Base-by-base conservation (phyloP, 495 filamentous ascomycete genomes). In the Lepraria neglecta region DNA sequence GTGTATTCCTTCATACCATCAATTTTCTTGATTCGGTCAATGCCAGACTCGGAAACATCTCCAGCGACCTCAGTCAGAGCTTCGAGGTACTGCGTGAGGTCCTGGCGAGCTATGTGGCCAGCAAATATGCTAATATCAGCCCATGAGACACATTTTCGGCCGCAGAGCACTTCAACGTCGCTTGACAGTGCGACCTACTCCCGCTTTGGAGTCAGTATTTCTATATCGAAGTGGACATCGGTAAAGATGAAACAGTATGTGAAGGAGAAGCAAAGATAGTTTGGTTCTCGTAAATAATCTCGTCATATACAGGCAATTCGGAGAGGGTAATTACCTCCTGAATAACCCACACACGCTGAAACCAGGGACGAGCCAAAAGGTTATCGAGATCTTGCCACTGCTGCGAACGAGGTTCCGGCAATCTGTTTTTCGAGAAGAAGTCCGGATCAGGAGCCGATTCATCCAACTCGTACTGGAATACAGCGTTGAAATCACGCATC, bases 301-400 rank as follows among this genome's bases (percentile, higher is more conserved):
- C 33, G 33, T 3, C 6, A 35, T 35, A 35, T 35, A 35, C 35
- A 38, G 7, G 6, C 35, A 10, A 38, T 0, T 38, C 24, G 1
- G 7, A 10, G 7, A 38, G 35, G 7, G 7, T 38, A 12, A 6
- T 38, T 9, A 61, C 45, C 45, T 67, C 65, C 33, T 67, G 65
- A 19, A 67, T 59, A 14, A 64, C 57, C 65, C 65, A 67, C 10
- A 62, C 40, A 38, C 62, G 56, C 12, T 58, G 53, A 53, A 64
- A 67, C 65, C 66, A 68, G 6, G 61, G 44, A 21, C 53, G 61
- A 40, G 7, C 38, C n/a, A 63, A 24, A 12, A 63, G 45, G 14
- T 52, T 58, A 2, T 43, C 21, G 17, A 63, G 31, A 12, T 52
- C 54, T 21, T n/a, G 4, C 61, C 61, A 63, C n/a, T 28, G 30